Percentiles rank a stretch among this genome's conserved stretches.
Evolutionary conservation across 164 flowering plant genomes (phyloP).

Genomic region (Berberis thunbergii): DNA sequence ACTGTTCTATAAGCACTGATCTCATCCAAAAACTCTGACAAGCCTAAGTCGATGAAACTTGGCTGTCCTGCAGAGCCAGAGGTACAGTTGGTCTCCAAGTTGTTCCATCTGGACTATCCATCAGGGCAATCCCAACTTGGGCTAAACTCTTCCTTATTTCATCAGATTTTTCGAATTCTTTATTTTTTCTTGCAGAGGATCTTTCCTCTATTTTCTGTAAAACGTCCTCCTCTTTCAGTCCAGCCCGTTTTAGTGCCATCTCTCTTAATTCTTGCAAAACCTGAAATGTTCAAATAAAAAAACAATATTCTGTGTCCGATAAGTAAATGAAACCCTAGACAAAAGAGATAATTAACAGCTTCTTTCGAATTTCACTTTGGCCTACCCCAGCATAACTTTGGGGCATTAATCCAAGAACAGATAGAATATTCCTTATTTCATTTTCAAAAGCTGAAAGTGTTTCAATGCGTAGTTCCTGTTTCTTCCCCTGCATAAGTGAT

Average conservation of each 20-base stretch:
- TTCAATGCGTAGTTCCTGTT: conserved; percentile 53
- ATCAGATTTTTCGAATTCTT: conserved; percentile 76
- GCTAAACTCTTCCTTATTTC: conserved; percentile 65
- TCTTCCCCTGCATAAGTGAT: conserved; percentile 65
- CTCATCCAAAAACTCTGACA: too few relatives aligned
- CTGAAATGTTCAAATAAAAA: too few relatives aligned
- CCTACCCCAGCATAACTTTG: conserved; percentile 66
- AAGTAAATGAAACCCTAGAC: too few relatives aligned
- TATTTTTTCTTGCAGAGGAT: conserved; percentile 57
- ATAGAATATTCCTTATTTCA: conserved; percentile 41
- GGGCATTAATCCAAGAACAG: conserved; percentile 68
- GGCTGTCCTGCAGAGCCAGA: conserved; percentile 27
- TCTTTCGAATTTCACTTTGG: background rate
- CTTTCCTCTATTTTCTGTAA: conserved; percentile 65
- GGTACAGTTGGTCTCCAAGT: conserved; percentile 91
- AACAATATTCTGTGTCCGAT: too few relatives aligned
- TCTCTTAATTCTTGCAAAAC: too few relatives aligned
- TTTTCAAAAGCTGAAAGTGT: conserved; percentile 67
- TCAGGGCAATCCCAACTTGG: conserved; percentile 68
- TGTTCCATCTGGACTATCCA: conserved; percentile 90
- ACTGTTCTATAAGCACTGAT: too few relatives aligned
- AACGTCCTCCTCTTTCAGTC: conserved; percentile 42
- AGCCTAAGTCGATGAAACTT: too few relatives aligned
- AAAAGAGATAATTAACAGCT: too few relatives aligned
- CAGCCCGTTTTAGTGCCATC: too few relatives aligned